Base-by-base conservation (phyloP, 2,329 filamentous ascomycete species). In the Cryoendolithus antarcticus region DNA sequence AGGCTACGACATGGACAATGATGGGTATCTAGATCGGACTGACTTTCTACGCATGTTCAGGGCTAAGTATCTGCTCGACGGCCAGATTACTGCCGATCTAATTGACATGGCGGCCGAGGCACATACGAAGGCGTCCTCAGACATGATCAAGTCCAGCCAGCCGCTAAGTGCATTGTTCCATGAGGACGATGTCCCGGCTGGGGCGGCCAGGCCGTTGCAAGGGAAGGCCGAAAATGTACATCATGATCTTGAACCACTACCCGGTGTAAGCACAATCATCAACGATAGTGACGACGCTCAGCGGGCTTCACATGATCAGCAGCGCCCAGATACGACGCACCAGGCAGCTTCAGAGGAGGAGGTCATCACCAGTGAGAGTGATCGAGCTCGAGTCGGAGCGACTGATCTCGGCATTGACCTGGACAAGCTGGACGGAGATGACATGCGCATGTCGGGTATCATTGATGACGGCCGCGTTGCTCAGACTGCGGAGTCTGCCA, bases 21-120 rank as follows among this genome's bases (percentile, higher is more conserved):
- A 96, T 61, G 88, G 88, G 8, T 93, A 74, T 49, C 80, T 96
- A 32, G 79, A 80, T 51, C 74, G 91, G 10, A 80, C 80, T 50
- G 89, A 98, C 58, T 93, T 95, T 51, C 62, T 96, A 27, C 78
- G 88, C 40, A 82, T 98, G 62, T 94, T 96, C 60, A 74, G 85
- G 32, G 89, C 89, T 0, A 94, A 93, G 59, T 96, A 93, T 59
- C 79, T 84, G 2, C 74, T 95, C 6, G 91, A 86, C 56, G 86
- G 88, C 55, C 83, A 94, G 56, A 79, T 94, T 61, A 86, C 91
- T 44, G 76, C 77, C 43, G 89, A 96, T 27, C 24, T 27, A 6
- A 27, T 27, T 27, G 34, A 41, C 4, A 35, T 41, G 21, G 30
- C 32, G 11, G 37, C 30, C 9, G 39, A 30, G 21, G 21, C 37